A percentile compares a stretch with the other conserved stretches of the same genome.
Evolutionary conservation across 495 filamentous ascomycete species (phyloP).

Genomic region (Penicillium manginii): DNA sequence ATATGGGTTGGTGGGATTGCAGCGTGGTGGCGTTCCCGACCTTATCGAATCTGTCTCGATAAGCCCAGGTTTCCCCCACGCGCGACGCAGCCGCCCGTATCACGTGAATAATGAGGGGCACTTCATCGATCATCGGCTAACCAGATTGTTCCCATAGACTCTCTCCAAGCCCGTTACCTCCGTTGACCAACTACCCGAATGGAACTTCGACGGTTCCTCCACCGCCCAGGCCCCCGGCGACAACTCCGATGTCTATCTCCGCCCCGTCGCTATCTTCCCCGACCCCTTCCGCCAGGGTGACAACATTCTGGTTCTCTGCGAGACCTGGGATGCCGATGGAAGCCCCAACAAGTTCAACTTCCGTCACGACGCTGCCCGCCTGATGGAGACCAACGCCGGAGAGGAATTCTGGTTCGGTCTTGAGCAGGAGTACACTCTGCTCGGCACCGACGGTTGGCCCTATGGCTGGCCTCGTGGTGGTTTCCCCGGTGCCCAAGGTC

Average conservation of each 20-base stretch:
- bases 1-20: not conserved
- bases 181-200: slow-evolving; percentile 88
- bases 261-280: slow-evolving; percentile 86
- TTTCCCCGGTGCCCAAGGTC: slow-evolving; percentile 95
- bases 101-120: slow-evolving; percentile 37
- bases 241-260: slow-evolving; percentile 98
- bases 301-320: slow-evolving; percentile 92
- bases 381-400: slow-evolving; percentile 85
- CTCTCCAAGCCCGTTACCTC: slow-evolving; percentile 64
- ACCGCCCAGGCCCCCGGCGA: slow-evolving; percentile 93
- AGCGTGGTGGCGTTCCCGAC: not conserved
- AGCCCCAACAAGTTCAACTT: slow-evolving; percentile 98
- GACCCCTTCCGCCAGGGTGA: slow-evolving; percentile 85
- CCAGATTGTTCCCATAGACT: slow-evolving; percentile 59
- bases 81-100: slow-evolving; percentile 36
- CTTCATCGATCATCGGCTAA: slow-evolving; percentile 8
- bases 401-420: slow-evolving; percentile 97
- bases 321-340: slow-evolving; percentile 96
- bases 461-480: slow-evolving; percentile 95
- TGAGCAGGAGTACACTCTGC: slow-evolving; percentile 96
- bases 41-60: slow-evolving; percentile 1
- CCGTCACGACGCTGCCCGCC: slow-evolving; percentile 83
- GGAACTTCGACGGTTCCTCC: slow-evolving; percentile 99
- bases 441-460: slow-evolving; percentile 83
- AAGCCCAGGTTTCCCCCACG: slow-evolving; percentile 10